Evolutionary conservation across 805 yeast genomes (phyloP).

Genomic region (Yamadazyma tumulicola): DNA sequence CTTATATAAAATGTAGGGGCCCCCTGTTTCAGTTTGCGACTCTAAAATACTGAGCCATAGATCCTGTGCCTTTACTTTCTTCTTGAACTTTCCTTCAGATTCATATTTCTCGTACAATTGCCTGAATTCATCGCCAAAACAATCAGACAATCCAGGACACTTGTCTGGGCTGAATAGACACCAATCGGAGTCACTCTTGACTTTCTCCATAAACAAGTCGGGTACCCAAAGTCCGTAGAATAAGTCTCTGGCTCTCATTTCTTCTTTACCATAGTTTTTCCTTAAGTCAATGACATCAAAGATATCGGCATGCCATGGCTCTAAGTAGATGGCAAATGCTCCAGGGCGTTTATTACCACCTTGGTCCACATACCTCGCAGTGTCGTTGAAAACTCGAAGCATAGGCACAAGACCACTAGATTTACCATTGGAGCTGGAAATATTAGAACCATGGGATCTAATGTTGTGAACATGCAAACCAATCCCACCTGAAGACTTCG

Average conservation of each 20-base stretch:
- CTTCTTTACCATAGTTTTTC: constrained; percentile 95
- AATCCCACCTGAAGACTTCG: constrained; percentile 94
- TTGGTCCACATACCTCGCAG: constrained; percentile 96
- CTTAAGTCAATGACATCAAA: constrained; percentile 82
- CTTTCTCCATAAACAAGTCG: constrained; percentile 90
- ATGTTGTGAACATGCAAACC: constrained; percentile 88
- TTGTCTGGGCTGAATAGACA: constrained; percentile 84
- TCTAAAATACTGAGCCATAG: constrained; percentile 87
- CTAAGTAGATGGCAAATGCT: constrained; percentile 89
- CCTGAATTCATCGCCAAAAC: constrained; percentile 81
- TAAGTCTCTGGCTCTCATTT: constrained; percentile 85
- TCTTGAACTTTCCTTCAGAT: constrained; percentile 58
- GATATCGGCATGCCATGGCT: constrained; percentile 96
- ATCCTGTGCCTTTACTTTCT: constrained; percentile 78
- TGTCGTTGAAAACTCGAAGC: constrained; percentile 91
- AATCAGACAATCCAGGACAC: constrained; percentile 81
- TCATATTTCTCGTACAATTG: constrained; percentile 71
- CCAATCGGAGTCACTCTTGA: constrained; percentile 78
- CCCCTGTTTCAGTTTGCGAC: constrained; percentile 95
- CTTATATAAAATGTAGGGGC: constrained; percentile 91
- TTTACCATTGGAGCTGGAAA: constrained; percentile 89
- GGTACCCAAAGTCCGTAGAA: constrained; percentile 95
- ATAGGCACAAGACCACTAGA: constrained; percentile 95
- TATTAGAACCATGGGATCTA: constrained; percentile 80
- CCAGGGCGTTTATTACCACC: constrained; percentile 99